Conservation (phyloP, 805 yeast genomes). For the Ascoidea asiatica region DNA sequence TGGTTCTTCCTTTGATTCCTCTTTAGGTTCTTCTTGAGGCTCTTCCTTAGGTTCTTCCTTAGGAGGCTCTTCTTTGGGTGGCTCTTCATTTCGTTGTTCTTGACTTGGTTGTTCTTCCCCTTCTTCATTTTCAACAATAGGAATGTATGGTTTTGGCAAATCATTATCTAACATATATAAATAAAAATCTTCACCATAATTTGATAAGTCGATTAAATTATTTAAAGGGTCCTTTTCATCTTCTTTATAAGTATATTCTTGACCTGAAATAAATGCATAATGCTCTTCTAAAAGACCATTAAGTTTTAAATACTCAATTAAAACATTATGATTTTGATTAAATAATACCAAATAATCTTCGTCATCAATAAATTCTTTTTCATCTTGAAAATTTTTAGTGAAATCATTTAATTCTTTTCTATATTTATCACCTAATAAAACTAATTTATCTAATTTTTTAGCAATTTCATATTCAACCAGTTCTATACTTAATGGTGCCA, state of each 20-base stretch:
- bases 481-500: background rate
- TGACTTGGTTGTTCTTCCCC: no score
- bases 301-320: background rate
- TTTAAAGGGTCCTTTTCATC: background rate
- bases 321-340: background rate
- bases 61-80: no score
- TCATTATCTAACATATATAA: no score
- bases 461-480: background rate
- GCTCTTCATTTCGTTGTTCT: no score
- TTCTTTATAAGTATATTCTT: background rate
- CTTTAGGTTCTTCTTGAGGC: no score
- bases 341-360: background rate
- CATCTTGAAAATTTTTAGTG: background rate
- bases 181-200: background rate
- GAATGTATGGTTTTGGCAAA: no score
- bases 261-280: background rate
- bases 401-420: background rate
- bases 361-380: background rate
- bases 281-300: background rate
- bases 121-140: no score
- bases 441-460: background rate
- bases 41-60: no score
- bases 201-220: background rate
- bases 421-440: background rate
- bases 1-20: no score